Conservation (phyloP, 2,329 filamentous ascomycete species). For the Parastagonospora avenae region DNA sequence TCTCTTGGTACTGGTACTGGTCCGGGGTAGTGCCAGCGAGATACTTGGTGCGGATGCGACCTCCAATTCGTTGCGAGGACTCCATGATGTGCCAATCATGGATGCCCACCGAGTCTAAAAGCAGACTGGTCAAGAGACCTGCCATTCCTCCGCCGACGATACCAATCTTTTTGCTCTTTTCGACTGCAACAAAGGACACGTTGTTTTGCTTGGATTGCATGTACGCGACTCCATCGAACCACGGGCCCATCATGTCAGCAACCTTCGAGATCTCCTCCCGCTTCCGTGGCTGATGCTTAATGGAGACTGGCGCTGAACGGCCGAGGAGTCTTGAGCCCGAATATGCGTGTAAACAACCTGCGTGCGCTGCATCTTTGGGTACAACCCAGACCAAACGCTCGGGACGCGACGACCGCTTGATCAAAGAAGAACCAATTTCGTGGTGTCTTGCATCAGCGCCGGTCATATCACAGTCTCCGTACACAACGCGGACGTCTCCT, state of each 20-base stretch:
- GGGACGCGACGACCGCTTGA: conserved; percentile 44
- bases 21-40: conserved; percentile 62
- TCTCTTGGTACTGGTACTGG: conserved; percentile 71
- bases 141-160: conserved; percentile 71
- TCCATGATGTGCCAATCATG: conserved; percentile 67
- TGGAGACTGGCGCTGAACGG: conserved; percentile 47
- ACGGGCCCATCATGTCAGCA: conserved; percentile 62
- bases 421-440: conserved; percentile 47
- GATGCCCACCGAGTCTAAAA: conserved; percentile 60
- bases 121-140: conserved; percentile 62
- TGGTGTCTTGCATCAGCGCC: conserved; percentile 49
- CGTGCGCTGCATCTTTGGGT: conserved; percentile 45
- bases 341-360: conserved; percentile 54
- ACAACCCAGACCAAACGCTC: conserved; percentile 57
- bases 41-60: conserved; percentile 68
- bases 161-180: conserved; percentile 64
- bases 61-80: conserved; percentile 64
- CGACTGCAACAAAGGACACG: conserved; percentile 57
- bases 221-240: conserved; percentile 69
- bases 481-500: conserved; percentile 52
- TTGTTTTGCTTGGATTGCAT: conserved; percentile 61
- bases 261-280: conserved; percentile 53
- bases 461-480: conserved; percentile 52
- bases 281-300: conserved; percentile 43
- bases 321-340: conserved; percentile 48